Evolutionary conservation across 371 early-diverging fungal species (phyloP).

Genomic region (Smittium mucronatum): DNA sequence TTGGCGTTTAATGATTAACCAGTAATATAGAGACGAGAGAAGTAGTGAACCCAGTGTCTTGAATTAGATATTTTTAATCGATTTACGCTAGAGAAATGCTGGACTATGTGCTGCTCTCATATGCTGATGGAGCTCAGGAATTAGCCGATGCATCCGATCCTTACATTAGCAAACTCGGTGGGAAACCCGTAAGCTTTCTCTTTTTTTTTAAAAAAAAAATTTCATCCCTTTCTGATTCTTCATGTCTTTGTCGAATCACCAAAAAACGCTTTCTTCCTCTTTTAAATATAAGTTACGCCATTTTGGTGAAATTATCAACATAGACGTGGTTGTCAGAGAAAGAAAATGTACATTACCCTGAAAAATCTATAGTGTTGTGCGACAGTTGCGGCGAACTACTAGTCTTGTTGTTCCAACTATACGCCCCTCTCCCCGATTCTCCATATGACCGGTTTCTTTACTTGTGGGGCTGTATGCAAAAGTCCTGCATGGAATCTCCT

Average conservation of each 20-base stretch:
- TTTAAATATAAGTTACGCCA: too few relatives aligned
- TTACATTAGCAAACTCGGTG: conserved; percentile 55
- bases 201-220: background rate
- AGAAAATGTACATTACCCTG: conserved; percentile 22
- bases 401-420: conserved; percentile 55
- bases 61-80: background rate
- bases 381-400: conserved; percentile 39
- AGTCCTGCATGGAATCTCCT: conserved; percentile 49
- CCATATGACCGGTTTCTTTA: conserved; percentile 62
- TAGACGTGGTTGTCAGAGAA: conserved; percentile 26
- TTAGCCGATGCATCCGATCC: conserved; percentile 40
- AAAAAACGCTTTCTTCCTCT: too few relatives aligned
- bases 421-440: conserved; percentile 57
- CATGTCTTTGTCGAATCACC: background rate
- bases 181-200: conserved; percentile 43
- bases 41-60: too few relatives aligned
- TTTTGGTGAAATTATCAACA: too few relatives aligned
- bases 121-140: conserved; percentile 48
- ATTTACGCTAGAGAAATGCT: conserved; percentile 11
- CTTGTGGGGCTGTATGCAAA: conserved; percentile 62
- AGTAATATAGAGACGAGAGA: too few relatives aligned
- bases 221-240: background rate
- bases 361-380: conserved; percentile 17
- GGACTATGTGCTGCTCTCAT: conserved; percentile 39
- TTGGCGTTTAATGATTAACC: too few relatives aligned